A percentile compares a stretch with the other conserved stretches of the same genome.
Conservation (phyloP, 176 grass and related monocot genomes). For the Oropetium thomaeum region DNA sequence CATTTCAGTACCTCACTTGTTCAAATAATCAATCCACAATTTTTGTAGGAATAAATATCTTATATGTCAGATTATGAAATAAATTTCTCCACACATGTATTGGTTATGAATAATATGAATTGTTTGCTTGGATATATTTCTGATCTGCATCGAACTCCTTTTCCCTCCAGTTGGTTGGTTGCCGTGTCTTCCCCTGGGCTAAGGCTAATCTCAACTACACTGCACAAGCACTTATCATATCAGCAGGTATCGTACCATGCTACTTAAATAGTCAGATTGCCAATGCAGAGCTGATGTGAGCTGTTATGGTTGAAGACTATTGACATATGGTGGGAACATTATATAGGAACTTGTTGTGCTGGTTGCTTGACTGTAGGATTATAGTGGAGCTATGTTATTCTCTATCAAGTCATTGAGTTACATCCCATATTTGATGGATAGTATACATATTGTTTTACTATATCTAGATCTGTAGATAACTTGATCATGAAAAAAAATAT, state of each 20-base stretch:
- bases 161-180: constrained; percentile 68
- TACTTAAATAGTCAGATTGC: not conserved
- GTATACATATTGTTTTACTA: not conserved
- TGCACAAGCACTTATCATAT: constrained; percentile 94
- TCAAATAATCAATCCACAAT: not conserved
- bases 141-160: constrained; percentile 13
- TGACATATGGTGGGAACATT: not conserved
- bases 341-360: not conserved
- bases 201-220: constrained; percentile 96
- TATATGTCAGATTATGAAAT: no score
- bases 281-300: not conserved
- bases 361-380: not conserved
- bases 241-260: constrained; percentile 70
- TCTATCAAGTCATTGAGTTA: not conserved
- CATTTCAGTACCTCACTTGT: not conserved
- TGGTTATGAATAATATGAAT: not conserved
- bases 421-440: not conserved
- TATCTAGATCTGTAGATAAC: not conserved
- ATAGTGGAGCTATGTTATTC: not conserved
- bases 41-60: not conserved
- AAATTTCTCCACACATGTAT: no score
- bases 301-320: not conserved
- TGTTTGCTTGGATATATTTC: constrained; percentile 23
- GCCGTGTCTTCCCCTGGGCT: constrained; percentile 91
- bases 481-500: constrained; percentile 1